A percentile compares a stretch with the other conserved stretches of the same genome.
phyloP scores from a whole-genome alignment of 2,329 filamentous ascomycete species.

The Penicillium sp. region DNA sequence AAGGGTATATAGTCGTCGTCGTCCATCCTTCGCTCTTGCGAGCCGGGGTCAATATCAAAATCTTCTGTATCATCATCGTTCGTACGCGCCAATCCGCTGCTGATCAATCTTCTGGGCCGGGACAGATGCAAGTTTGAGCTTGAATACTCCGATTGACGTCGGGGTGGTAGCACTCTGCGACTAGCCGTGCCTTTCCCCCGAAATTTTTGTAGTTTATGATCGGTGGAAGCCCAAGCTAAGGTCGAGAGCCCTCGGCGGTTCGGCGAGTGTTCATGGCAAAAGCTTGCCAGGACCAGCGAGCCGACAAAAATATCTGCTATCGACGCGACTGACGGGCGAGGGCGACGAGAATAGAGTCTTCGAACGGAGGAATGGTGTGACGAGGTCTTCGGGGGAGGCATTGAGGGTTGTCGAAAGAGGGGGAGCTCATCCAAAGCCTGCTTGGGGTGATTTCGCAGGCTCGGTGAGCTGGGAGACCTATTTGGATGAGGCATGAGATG shows the following conservation, averaged over 20 bases:
- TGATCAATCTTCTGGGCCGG: constrained; percentile 29
- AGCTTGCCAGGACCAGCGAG: constrained; percentile 51
- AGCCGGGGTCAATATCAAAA: constrained; percentile 2
- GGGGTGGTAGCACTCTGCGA: constrained; percentile 17
- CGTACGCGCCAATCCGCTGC: constrained; percentile 25
- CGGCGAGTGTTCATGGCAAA: constrained; percentile 49
- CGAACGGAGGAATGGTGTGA: constrained; percentile 26
- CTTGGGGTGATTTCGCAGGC: constrained; percentile 48
- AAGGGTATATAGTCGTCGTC: constrained; percentile 10
- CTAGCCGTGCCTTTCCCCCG: constrained; percentile 16
- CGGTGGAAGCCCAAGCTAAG: constrained; percentile 18
- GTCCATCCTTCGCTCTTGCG: constrained; percentile 2
- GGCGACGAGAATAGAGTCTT: constrained; percentile 29
- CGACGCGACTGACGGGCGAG: constrained; percentile 31
- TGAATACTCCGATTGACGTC: constrained; percentile 20
- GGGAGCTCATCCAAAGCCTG: constrained; percentile 36
- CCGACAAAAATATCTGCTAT: constrained; percentile 54
- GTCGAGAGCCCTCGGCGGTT: constrained; percentile 31
- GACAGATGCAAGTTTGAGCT: constrained; percentile 19
- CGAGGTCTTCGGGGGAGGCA: constrained; percentile 29
- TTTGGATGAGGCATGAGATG: constrained; percentile 62
- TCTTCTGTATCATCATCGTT: constrained; percentile 21
- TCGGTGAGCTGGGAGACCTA: constrained; percentile 51
- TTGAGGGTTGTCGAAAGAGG: constrained; percentile 24
- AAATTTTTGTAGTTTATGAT: constrained; percentile 19